Percentiles rank a stretch among this genome's conserved stretches.
phyloP scores from a whole-genome alignment of 202 grass and related monocot species.

The Panicum virgatum region DNA sequence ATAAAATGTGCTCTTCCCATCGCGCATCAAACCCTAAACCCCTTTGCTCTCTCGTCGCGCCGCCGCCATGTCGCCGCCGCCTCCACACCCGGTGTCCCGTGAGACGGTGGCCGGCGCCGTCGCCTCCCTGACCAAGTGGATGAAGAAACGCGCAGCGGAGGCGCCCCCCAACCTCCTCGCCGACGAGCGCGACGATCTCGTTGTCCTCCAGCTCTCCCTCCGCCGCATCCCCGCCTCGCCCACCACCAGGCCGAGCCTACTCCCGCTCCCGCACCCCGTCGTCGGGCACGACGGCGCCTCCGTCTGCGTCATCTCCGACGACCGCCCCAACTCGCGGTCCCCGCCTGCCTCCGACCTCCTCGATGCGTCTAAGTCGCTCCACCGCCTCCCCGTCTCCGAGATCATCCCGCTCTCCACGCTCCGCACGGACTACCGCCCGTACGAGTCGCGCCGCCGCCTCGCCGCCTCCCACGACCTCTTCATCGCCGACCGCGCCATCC shows the following conservation, averaged over 20 bases:
- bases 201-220: constrained; percentile 69
- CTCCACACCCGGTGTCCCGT: constrained; percentile 22
- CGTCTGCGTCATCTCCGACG: constrained; percentile 69
- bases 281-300: constrained; percentile 40
- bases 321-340: constrained; percentile 45
- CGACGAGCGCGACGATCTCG: constrained; percentile 76
- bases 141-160: constrained; percentile 43
- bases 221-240: constrained; percentile 50
- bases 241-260: constrained; percentile 50
- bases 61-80: constrained; percentile 13
- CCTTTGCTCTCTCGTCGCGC: not conserved
- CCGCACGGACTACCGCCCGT: constrained; percentile 69
- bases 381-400: constrained; percentile 56
- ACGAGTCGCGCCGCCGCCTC: constrained; percentile 77
- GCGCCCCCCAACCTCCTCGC: constrained; percentile 56
- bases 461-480: constrained; percentile 82
- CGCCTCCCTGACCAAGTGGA: constrained; percentile 61
- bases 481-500: constrained; percentile 75
- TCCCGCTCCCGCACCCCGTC: constrained; percentile 64
- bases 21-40: constrained; percentile 31
- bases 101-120: constrained; percentile 50
- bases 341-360: constrained; percentile 41
- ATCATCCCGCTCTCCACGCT: constrained; percentile 68
- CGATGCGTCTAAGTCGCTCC: constrained; percentile 44
- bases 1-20: not conserved